These are phyloP conservation scores for Fusarium pseudograminearum DNA, from an alignment of 2,329 filamentous ascomycete genomes.

Conservation along the genomic window DNA sequence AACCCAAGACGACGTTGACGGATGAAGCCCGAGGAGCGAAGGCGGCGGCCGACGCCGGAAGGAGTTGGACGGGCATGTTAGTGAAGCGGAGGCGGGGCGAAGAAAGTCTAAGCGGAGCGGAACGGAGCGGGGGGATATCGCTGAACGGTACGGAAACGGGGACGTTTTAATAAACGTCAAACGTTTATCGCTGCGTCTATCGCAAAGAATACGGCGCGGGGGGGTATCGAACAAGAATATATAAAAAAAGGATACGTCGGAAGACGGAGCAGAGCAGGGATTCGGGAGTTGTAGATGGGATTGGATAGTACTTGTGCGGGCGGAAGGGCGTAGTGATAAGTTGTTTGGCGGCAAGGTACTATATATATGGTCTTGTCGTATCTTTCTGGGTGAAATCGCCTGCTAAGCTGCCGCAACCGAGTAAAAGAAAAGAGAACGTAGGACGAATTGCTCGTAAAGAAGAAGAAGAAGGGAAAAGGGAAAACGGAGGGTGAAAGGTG, in stretches of 20 bases:
- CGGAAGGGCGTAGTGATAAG: slow-evolving; percentile 1
- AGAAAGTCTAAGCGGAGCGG: slow-evolving; percentile 23
- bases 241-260: slow-evolving; percentile 61
- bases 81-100: slow-evolving; percentile 33
- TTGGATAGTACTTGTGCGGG: slow-evolving; percentile 9
- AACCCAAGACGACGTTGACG: slow-evolving; percentile 92
- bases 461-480: slow-evolving; percentile 58
- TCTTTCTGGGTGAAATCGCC: slow-evolving; percentile 60
- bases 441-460: slow-evolving; percentile 69
- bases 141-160: slow-evolving; percentile 15
- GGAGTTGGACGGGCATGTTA: slow-evolving; percentile 88
- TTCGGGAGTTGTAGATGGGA: slow-evolving; percentile 25
- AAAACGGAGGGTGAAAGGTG: slow-evolving; percentile 51
- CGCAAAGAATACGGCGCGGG: slow-evolving; percentile 26
- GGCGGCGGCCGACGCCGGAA: slow-evolving; percentile 94
- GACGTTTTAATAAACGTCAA: slow-evolving; percentile 23
- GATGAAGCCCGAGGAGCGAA: slow-evolving; percentile 92
- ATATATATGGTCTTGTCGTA: slow-evolving; percentile 35
- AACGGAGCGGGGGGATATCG: slow-evolving; percentile 28
- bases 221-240: slow-evolving; percentile 53
- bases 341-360: slow-evolving; percentile 15
- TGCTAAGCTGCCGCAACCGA: slow-evolving; percentile 69
- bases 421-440: slow-evolving; percentile 68
- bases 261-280: slow-evolving; percentile 62
- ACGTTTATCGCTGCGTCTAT: slow-evolving; percentile 22